phyloP scores from a whole-genome alignment of 371 early-diverging fungal genomes.

The Mucor lusitanicus region DNA sequence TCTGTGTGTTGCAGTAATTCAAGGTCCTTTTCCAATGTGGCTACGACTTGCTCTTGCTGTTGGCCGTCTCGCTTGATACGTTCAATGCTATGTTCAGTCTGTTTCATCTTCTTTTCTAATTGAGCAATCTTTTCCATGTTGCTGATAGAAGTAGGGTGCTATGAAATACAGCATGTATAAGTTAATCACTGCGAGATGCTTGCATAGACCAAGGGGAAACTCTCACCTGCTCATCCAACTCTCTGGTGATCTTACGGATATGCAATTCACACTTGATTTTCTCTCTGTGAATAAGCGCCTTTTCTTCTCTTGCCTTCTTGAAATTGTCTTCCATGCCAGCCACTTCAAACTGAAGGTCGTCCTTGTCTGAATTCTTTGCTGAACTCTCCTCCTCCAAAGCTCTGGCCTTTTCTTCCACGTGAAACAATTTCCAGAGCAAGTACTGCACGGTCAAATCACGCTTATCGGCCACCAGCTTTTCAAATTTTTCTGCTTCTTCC shows the following conservation, averaged over 20 bases:
- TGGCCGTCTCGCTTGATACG: constrained; percentile 60
- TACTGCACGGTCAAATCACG: constrained; percentile 64
- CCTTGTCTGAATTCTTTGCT: constrained; percentile 33
- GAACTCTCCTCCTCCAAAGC: constrained; percentile 51
- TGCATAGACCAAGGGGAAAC: no score
- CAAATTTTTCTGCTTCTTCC: constrained; percentile 86
- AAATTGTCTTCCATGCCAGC: constrained; percentile 53
- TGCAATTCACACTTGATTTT: constrained; percentile 69
- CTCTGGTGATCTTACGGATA: constrained; percentile 66
- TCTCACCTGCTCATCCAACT: constrained; percentile 60
- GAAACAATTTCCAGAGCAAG: constrained; percentile 89
- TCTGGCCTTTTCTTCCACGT: constrained; percentile 67
- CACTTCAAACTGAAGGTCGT: constrained; percentile 36
- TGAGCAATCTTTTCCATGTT: constrained; percentile 76
- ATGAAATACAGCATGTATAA: constrained; percentile 1
- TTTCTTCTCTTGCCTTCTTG: constrained; percentile 67
- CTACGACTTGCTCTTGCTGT: constrained; percentile 46
- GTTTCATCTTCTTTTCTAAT: constrained; percentile 65
- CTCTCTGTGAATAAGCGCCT: constrained; percentile 79
- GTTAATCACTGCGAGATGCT: no score
- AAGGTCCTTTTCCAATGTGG: constrained; percentile 26
- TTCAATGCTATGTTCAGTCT: constrained; percentile 56
- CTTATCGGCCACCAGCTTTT: constrained; percentile 62
- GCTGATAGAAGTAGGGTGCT: constrained; percentile 62
- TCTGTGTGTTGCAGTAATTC: constrained; percentile 14